Evolutionary conservation across 164 flowering plant genomes (phyloP).

Genomic region (Hamamelis virginiana): DNA sequence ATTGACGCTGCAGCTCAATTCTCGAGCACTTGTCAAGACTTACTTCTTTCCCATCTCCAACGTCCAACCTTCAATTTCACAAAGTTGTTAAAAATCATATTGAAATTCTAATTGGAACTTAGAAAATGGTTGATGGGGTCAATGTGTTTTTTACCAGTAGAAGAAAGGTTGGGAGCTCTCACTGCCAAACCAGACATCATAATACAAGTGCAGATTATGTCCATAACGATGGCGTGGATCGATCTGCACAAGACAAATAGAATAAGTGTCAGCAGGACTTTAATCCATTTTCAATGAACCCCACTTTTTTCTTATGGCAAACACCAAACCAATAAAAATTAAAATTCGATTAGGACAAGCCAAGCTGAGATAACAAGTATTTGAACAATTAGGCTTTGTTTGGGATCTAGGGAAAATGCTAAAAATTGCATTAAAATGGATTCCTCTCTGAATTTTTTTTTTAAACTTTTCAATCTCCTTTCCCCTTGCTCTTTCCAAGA

Average conservation of each 20-base stretch:
- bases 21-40: slow-evolving; percentile 53
- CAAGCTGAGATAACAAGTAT: not conserved
- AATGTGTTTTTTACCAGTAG: slow-evolving; percentile 51
- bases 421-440: too few relatives aligned
- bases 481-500: too few relatives aligned
- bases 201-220: slow-evolving; percentile 62
- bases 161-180: slow-evolving; percentile 72
- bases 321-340: too few relatives aligned
- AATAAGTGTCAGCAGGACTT: not conserved
- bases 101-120: not conserved
- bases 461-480: too few relatives aligned
- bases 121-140: not conserved
- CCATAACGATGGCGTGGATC: slow-evolving; percentile 82
- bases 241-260: slow-evolving; percentile 37
- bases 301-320: too few relatives aligned
- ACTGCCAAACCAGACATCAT: slow-evolving; percentile 55
- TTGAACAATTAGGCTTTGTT: not conserved
- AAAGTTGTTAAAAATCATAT: not conserved
- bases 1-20: slow-evolving; percentile 50
- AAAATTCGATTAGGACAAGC: too few relatives aligned
- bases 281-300: not conserved
- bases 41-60: slow-evolving; percentile 73
- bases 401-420: too few relatives aligned
- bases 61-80: slow-evolving; percentile 56
- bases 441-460: too few relatives aligned